These are phyloP conservation scores for Solidago caesia DNA, from an alignment of 129 eudicot genomes.

Conservation along the genomic window DNA sequence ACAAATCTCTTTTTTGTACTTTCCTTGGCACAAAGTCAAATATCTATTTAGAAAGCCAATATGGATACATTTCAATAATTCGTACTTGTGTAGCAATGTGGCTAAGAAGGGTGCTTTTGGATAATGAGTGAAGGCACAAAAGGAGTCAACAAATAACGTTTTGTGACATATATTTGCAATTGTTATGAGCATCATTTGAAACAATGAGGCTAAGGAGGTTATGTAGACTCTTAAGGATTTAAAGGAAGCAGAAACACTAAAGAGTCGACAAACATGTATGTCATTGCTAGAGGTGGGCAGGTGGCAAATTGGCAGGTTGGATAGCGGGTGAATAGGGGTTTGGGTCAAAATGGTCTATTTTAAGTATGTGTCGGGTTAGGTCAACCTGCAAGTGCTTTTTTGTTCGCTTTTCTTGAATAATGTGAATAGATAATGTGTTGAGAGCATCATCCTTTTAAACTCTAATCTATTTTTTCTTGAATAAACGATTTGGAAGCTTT, in stretches of 20 bases:
- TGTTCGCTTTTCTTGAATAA: not conserved
- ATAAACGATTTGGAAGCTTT: no score
- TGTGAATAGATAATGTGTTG: not conserved
- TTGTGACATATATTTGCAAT: not conserved
- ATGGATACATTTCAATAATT: not conserved
- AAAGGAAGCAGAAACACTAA: not conserved
- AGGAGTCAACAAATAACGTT: not conserved
- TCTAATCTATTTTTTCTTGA: no score
- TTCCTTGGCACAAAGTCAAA: no score
- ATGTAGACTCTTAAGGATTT: not conserved
- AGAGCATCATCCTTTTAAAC: no score
- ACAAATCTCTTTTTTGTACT: no score
- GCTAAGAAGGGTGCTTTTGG: not conserved
- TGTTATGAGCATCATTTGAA: not conserved
- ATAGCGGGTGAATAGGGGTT: not conserved
- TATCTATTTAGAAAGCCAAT: not conserved
- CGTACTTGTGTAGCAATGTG: not conserved
- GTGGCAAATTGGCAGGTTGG: not conserved
- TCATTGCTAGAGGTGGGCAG: not conserved
- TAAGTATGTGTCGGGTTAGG: not conserved
- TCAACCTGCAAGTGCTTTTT: not conserved
- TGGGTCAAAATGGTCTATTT: not conserved
- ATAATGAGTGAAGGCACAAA: no score
- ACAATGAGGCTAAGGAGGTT: slow-evolving; percentile 1
- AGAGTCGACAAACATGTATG: not conserved